Conservation (phyloP, 805 yeast genomes). For the Zygotorulaspora florentina region DNA sequence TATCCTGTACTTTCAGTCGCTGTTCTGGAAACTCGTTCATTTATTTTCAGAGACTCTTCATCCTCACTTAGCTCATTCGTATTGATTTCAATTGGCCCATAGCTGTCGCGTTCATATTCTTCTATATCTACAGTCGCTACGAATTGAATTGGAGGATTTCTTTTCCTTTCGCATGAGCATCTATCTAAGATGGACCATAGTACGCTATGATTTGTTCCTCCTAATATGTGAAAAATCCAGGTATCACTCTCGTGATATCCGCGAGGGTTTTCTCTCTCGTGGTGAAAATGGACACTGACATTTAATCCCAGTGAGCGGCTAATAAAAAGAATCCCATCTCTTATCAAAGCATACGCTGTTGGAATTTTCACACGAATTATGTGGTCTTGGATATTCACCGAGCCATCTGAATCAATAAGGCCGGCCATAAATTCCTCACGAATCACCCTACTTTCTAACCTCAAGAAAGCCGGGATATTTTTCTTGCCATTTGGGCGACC, state of each 20-base stretch:
- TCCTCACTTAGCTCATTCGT: neutral
- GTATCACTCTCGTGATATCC: conserved; percentile 6
- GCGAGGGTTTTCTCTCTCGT: neutral
- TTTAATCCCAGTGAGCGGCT: conserved; percentile 10
- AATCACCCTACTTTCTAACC: conserved; percentile 4
- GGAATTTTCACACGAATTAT: conserved; percentile 1
- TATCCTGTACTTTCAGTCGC: too few relatives aligned
- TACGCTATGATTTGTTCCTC: conserved; percentile 5
- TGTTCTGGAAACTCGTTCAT: neutral
- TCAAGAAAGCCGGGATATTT: conserved; percentile 4
- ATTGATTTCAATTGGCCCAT: neutral
- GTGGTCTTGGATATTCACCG: conserved; percentile 1
- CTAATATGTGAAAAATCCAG: conserved; percentile 10
- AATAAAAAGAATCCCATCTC: conserved; percentile 5
- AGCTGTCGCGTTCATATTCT: conserved; percentile 4
- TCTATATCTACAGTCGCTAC: neutral
- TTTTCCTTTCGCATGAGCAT: conserved; percentile 12
- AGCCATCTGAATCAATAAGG: conserved; percentile 11
- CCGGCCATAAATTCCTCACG: conserved; percentile 13
- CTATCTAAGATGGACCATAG: conserved; percentile 7
- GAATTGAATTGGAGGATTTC: conserved; percentile 4
- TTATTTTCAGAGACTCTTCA: neutral
- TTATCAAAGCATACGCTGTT: conserved; percentile 3
- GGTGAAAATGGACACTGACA: conserved; percentile 5
- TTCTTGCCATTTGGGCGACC: conserved; percentile 4